Evolutionary conservation across 2,329 filamentous ascomycete genomes (phyloP), one percentile per base, ranked within the genome.

Genomic region (Xylaria hypoxylon): DNA sequence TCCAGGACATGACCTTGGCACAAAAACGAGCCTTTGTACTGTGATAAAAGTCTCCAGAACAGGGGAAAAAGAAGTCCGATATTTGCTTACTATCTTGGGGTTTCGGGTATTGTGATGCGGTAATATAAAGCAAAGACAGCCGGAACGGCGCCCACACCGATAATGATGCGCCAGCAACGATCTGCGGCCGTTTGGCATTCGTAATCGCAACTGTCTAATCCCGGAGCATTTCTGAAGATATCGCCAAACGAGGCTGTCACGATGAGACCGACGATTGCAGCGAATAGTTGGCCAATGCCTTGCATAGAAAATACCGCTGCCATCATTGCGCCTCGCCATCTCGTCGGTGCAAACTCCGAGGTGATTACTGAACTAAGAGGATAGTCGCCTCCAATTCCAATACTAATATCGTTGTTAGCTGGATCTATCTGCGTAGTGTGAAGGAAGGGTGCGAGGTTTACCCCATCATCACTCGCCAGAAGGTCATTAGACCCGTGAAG

Each of bases 231-330:
- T 52, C 78, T 69, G 67, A 86, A 86, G 0, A 83, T 79, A 19
- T 77, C 74, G 72, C 88, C 89, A 79, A 92, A 93, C 2, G 85
- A 87, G 17, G 84, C 80, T 0, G 89, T 90, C 42, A 89, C 90
- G 60, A 93, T 86, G 38, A 95, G 81, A 13, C 91, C 88, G 22
- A 94, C 85, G 5, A 94, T 81, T 28, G 90, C 90, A 13, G 90
- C 90, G 22, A 84, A 82, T 58, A 95, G 87, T 74, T 95, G 92
- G n/a, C 92, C 92, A 28, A 94, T 83, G 53, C 92, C 92, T 74
- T 96, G 92, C 91, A 94, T 94, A 42, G 91, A 91, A 75, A 96
- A 96, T 55, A 95, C 92, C 17, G 90, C 86, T 11, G 89, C 91
- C 83, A 96, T 92, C 90, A 96, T 95, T 64, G 89, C 91, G 68